Base-by-base conservation (phyloP, 139 green algal genomes). In the Picochlorum costavermella region DNA sequence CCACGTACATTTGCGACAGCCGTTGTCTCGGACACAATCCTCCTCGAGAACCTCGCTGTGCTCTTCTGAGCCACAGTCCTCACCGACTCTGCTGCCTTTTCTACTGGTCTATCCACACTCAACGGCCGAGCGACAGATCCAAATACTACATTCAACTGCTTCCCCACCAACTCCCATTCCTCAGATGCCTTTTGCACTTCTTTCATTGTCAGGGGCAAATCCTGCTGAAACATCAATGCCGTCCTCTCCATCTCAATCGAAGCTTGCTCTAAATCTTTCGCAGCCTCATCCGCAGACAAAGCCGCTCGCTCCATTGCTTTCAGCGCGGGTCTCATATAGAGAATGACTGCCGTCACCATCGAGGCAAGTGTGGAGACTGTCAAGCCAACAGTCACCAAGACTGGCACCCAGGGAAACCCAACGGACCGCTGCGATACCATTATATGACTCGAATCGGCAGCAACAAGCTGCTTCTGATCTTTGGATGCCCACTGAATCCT, bases 141-240 rank as follows among this genome's bases (percentile, higher is more conserved):
- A 2, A 58, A 31, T 28, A 71, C 26, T 12, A 61, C 56, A 46
- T 75, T 75, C 17, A 75, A 61, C 56, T 75, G 69, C 59, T 75
- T 71, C 17, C 69, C 69, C 55, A 75, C 20, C 25, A 75, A 62
- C 40, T 75, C 69, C 60, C 60, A 74, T 58, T 70, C 68, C 50
- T 75, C 66, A 49, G 57, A 60, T 45, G 69, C 61, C 50, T 62
- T 58, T 61, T 75, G 69, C 62, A 75, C 40, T 51, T 75, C 62
- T 33, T 66, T 44, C 55, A 71, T 69, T 6, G 68, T 75, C 30
- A 70, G 33, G 56, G 68, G 68, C 51, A 75, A 46, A 60, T 75
- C 68, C 33, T 70, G 25, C 37, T 70, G 60, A 56, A 75, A 64
- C 61, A 75, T 63, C 28, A 36, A 14, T 12, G 68, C 68, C 6